Base-by-base conservation (phyloP, 1,284 basidiomycete genomes). In the Ganoderma lingzhi region DNA sequence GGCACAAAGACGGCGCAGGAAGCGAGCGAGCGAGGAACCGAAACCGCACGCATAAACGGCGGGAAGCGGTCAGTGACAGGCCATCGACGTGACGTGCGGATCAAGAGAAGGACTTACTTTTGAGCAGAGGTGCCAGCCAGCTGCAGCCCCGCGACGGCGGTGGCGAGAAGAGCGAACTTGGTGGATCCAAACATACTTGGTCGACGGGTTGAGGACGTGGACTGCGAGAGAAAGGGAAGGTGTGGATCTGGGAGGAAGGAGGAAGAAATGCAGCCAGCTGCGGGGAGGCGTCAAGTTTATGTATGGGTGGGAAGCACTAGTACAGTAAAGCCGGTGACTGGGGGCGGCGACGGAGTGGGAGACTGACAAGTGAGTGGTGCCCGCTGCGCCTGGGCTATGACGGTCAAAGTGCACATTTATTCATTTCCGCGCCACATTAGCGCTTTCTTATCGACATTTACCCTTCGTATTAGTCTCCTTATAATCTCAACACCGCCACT, bases 61-160 rank as follows among this genome's bases (percentile, higher is more conserved):
- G 62, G 30, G 66, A 19, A 19, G 60, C 23, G n/a, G 45, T 35
- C 30, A 65, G 64, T 41, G 64, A 48, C 53, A 56, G 61, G 44
- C 44, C 42, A 23, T 45, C 37, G 64, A 59, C 48, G 62, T 60
- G 64, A 59, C 48, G 62, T 60, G 42, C 19, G 44, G 35, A 42
- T 41, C 44, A 28, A 64, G 55, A 41, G 9, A 1, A 35, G 9
- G 28, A 79, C 85, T 74, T 75, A 88, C 87, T 82, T 78, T 70
- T 84, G 82, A 37, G 86, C 86, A 74, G 80, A 80, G 44, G 69
- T 65, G 68, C 71, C 66, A 70, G 80, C 83, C 75, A 83, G 78
- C 72, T 82, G 82, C 74, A 83, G 80, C 64, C 76, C 84, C 65
- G 76, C 76, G 51, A 82, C 68, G 70, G 83, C 73, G 73, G 81